Percentiles rank a stretch among this genome's conserved stretches.
Conservation (phyloP, 805 yeast genomes). For the Isabelozyma heimii region DNA sequence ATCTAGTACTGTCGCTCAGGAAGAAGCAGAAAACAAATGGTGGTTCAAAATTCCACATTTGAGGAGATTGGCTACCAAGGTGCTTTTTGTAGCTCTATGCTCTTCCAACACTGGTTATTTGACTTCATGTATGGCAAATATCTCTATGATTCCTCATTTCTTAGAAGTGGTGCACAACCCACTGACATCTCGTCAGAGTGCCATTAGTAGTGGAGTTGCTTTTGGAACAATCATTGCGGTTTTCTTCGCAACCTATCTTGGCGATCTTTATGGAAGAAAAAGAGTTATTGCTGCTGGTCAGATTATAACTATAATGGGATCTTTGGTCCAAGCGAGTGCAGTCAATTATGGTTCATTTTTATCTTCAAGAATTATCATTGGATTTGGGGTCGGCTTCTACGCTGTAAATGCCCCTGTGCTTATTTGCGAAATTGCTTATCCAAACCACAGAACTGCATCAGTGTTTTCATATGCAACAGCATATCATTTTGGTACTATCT, state of each 20-base stretch:
- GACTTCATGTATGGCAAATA: constrained; percentile 48
- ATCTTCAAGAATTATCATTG: constrained; percentile 45
- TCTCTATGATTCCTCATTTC: constrained; percentile 46
- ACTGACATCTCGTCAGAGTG: constrained; percentile 19
- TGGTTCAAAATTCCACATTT: constrained; percentile 39
- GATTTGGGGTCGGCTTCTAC: constrained; percentile 43
- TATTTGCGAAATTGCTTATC: constrained; percentile 50
- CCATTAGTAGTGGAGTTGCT: constrained; percentile 26
- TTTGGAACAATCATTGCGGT: constrained; percentile 30
- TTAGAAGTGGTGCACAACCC: constrained; percentile 36
- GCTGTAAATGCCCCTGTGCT: constrained; percentile 45
- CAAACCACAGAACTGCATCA: constrained; percentile 37
- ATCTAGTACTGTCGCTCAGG: no score
- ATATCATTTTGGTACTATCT: neutral
- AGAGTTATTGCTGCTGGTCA: constrained; percentile 21
- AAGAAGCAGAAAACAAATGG: no score
- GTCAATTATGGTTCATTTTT: constrained; percentile 36
- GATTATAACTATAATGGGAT: constrained; percentile 25
- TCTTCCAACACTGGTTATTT: constrained; percentile 49
- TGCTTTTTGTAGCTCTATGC: constrained; percentile 42
- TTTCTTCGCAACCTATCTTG: constrained; percentile 17
- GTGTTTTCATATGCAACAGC: constrained; percentile 20
- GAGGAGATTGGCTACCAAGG: constrained; percentile 29
- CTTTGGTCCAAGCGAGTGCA: constrained; percentile 35
- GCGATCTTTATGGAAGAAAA: constrained; percentile 44